Evolutionary conservation across 345 rosid genomes (phyloP), one percentile per base, ranked within the genome.

Genomic region (Laguncularia racemosa): DNA sequence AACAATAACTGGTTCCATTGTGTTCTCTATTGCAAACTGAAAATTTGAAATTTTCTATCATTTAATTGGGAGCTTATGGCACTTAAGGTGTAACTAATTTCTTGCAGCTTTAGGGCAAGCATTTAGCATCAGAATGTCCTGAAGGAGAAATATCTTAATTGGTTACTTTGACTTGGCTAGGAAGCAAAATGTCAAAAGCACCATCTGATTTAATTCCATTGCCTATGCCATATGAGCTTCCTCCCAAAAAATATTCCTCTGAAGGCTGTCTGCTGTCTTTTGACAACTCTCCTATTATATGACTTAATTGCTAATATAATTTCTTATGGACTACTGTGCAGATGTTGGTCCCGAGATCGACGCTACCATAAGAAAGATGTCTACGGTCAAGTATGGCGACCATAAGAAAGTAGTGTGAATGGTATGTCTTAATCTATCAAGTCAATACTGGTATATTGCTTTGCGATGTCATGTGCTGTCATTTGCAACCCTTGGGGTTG

Each of bases 341-440:
- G 97, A 93, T 73, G 76, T 0, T 93, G 97, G 96, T 89, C 88
- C 20, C 84, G 99, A 97, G 96, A 89, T 71, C 69, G 88, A 61
- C 71, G 54, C 49, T 86, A 93, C 73, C 70, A 43, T 38, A 73
- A 86, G 70, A 85, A 82, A 75, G 97, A 85, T 69, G 95, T 87
- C 44, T 79, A 79, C 12, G 90, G 99, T 46, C 96, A 83, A 69
- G 81, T 79, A 68, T 85, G 97, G 96, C 95, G 91, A 0, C 78
- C 7, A 10, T 33, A 4, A 33, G 7, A 6, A 33, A 33, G 40
- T 4, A 33, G 40, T 33, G 40, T 7, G 40, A 23, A 33, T 33
- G 40, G 11, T 7, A 33, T 0, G 9, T 33, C 11, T 33, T 6
- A n/a, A n/a, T n/a, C n/a, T n/a, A n/a, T n/a, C n/a, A n/a, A n/a